Conservation (phyloP, 2,329 filamentous ascomycete species). For the Curvularia lunata region DNA sequence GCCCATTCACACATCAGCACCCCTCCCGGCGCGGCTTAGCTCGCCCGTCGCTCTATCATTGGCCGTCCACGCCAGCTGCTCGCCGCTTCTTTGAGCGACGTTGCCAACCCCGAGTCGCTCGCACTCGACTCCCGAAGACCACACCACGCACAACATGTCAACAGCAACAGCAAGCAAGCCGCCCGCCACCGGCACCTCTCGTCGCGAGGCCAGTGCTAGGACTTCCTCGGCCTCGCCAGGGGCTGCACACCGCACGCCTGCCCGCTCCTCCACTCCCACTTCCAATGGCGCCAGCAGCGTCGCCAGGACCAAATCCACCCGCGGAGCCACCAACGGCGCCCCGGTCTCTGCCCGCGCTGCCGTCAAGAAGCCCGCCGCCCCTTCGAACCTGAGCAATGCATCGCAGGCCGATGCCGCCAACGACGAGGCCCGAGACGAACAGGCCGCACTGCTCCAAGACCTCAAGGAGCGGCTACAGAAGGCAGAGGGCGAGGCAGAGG, state of each 20-base stretch:
- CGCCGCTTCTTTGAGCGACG: slow-evolving; percentile 20
- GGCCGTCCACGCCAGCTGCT: slow-evolving; percentile 15
- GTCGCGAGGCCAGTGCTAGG: slow-evolving; percentile 29
- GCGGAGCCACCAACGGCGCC: slow-evolving; percentile 41
- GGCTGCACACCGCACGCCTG: slow-evolving; percentile 41
- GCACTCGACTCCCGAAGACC: slow-evolving; percentile 12
- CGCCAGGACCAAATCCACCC: slow-evolving; percentile 39
- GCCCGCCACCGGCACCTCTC: slow-evolving; percentile 42
- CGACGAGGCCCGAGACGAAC: slow-evolving; percentile 78
- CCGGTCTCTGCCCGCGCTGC: slow-evolving; percentile 50
- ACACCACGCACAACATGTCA: slow-evolving; percentile 35
- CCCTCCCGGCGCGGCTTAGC: slow-evolving; percentile 13
- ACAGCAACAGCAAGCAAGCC: slow-evolving; percentile 47
- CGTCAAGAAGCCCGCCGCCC: slow-evolving; percentile 44
- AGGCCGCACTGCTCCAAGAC: slow-evolving; percentile 79
- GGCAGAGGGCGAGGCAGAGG: slow-evolving; percentile 77
- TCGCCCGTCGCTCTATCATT: slow-evolving; percentile 19
- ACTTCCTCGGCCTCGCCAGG: slow-evolving; percentile 41
- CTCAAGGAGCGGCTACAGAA: slow-evolving; percentile 81
- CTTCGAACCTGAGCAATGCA: slow-evolving; percentile 44
- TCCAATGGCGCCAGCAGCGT: slow-evolving; percentile 39
- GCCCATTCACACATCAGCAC: slow-evolving; percentile 9
- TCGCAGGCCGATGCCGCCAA: slow-evolving; percentile 49
- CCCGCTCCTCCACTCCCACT: slow-evolving; percentile 39
- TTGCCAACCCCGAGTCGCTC: slow-evolving; percentile 18